Conservation (phyloP, 495 filamentous ascomycete genomes). For the Glonium stellatum region DNA sequence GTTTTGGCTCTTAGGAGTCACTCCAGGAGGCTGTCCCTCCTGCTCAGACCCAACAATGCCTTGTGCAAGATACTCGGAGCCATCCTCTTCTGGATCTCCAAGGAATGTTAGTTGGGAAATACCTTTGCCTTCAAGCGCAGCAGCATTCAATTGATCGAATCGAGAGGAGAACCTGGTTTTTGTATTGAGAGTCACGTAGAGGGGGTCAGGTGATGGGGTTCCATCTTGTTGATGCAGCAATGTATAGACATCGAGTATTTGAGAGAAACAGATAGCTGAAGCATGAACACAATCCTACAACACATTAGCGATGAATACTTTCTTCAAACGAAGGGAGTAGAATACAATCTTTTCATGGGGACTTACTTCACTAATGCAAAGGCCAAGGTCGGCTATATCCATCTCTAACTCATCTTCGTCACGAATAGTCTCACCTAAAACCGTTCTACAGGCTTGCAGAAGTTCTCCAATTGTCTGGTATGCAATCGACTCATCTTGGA, state of each 20-base stretch:
- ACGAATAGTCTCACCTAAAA: constrained; percentile 59
- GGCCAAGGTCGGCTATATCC: constrained; percentile 57
- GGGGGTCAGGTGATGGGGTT: constrained; percentile 44
- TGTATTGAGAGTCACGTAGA: constrained; percentile 50
- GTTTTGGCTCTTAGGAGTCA: not conserved
- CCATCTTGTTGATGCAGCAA: constrained; percentile 56
- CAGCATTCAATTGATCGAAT: constrained; percentile 37
- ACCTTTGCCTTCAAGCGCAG: constrained; percentile 52
- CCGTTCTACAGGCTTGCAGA: constrained; percentile 55
- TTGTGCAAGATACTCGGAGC: constrained; percentile 1
- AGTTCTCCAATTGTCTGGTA: constrained; percentile 53
- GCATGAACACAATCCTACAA: constrained; percentile 2
- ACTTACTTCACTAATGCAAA: constrained; percentile 68
- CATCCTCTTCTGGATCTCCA: constrained; percentile 4
- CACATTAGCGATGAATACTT: not conserved
- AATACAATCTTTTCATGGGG: not conserved
- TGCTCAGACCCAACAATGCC: not conserved
- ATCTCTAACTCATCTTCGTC: constrained; percentile 64
- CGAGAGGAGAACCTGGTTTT: constrained; percentile 47
- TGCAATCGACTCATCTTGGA: constrained; percentile 58
- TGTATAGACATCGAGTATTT: constrained; percentile 53
- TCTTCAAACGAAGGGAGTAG: not conserved
- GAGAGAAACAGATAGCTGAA: not conserved
- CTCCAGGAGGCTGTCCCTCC: not conserved
- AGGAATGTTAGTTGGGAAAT: constrained; percentile 48